A percentile compares a stretch with the other conserved stretches of the same genome.
These are phyloP conservation scores for Dendrobium officinale DNA, from an alignment of 106 monocot genomes.

Conservation along the genomic window DNA sequence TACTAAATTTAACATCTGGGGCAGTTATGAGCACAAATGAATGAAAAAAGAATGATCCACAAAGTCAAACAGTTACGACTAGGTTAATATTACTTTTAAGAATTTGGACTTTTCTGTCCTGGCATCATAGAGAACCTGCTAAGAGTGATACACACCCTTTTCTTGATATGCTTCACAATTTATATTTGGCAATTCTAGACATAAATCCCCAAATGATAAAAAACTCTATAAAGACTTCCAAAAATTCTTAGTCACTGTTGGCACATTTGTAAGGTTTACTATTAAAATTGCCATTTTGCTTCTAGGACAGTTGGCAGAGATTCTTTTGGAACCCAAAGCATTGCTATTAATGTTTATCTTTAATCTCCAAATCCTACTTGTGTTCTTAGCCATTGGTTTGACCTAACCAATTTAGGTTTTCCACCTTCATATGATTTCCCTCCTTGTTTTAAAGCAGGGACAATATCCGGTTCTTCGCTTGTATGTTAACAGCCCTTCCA, in stretches of 20 bases:
- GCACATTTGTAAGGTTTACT: too few relatives aligned
- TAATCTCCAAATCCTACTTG: too few relatives aligned
- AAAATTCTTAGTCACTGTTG: too few relatives aligned
- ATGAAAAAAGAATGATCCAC: neutral
- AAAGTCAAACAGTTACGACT: neutral
- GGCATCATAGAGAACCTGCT: neutral
- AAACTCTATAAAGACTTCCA: neutral
- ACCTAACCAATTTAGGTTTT: neutral
- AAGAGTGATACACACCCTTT: neutral
- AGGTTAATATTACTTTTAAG: neutral
- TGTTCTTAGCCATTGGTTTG: too few relatives aligned
- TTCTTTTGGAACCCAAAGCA: too few relatives aligned
- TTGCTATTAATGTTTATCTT: too few relatives aligned
- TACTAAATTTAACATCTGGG: neutral
- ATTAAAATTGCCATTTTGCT: too few relatives aligned
- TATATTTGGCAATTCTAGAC: neutral
- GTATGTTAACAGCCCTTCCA: neutral
- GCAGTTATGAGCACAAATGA: neutral
- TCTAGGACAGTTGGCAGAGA: too few relatives aligned
- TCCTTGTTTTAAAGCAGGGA: neutral
- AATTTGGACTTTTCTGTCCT: neutral
- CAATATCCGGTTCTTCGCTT: neutral
- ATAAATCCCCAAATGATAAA: neutral
- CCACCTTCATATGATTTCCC: neutral
- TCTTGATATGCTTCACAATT: neutral